phyloP scores from a whole-genome alignment of 805 yeast genomes.

The Candida stauntonica region DNA sequence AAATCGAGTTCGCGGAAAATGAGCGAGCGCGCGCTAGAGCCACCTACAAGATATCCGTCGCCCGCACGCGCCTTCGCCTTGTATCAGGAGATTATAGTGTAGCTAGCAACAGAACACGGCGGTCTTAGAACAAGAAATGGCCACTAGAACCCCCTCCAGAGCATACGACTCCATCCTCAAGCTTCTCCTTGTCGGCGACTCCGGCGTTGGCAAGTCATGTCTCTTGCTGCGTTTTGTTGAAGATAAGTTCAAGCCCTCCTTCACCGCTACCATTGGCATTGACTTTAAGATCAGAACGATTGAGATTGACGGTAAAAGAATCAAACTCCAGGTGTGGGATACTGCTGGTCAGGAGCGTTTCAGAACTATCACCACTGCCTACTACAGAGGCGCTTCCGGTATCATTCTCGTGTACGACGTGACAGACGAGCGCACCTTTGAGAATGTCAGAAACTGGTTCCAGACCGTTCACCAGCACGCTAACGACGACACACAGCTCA shows the following conservation, averaged over 20 bases:
- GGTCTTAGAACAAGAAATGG: too few relatives aligned
- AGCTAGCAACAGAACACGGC: too few relatives aligned
- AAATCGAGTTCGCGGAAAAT: too few relatives aligned
- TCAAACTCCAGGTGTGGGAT: conserved; percentile 95
- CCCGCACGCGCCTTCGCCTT: too few relatives aligned
- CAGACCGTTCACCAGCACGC: conserved; percentile 96
- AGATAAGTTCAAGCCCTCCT: conserved; percentile 93
- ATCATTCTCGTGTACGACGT: conserved; percentile 81
- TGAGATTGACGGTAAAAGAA: conserved; percentile 86
- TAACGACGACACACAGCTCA: conserved; percentile 89
- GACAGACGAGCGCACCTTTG: conserved; percentile 86
- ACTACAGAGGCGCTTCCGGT: conserved; percentile 88
- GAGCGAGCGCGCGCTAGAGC: too few relatives aligned
- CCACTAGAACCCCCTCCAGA: conserved; percentile 61
- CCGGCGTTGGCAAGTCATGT: conserved; percentile 89
- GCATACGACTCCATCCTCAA: conserved; percentile 89
- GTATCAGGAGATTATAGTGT: background rate
- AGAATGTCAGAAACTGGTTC: conserved; percentile 91
- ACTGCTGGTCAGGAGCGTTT: conserved; percentile 98
- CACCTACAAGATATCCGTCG: too few relatives aligned
- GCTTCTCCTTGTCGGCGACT: conserved; percentile 89
- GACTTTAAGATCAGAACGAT: conserved; percentile 97
- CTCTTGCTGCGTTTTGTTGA: conserved; percentile 88
- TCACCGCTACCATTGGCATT: conserved; percentile 96
- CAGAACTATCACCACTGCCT: conserved; percentile 91